Conservation (phyloP, 768 basidiomycete genomes). For the Leucosporidium creatinivorum region DNA sequence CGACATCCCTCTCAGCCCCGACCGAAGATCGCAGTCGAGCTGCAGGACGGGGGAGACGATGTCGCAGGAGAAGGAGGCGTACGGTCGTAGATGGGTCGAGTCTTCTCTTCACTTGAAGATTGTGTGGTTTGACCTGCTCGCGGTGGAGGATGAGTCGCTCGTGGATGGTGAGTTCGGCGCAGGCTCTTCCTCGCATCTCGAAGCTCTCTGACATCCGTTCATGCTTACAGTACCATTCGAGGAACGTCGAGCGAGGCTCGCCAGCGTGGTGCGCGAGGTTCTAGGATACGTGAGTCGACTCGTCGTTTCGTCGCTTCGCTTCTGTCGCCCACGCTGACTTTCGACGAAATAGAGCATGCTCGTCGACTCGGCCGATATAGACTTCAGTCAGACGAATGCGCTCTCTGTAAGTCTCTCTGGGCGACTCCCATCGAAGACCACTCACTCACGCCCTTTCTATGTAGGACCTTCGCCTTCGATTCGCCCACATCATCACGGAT, state of each 20-base stretch:
- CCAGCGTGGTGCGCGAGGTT: conserved; percentile 51
- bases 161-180: conserved; percentile 41
- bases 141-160: conserved; percentile 58
- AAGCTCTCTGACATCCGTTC: background rate
- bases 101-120: conserved; percentile 44
- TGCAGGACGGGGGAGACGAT: background rate
- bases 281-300: conserved; percentile 50
- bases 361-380: conserved; percentile 52
- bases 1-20: background rate
- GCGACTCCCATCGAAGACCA: background rate
- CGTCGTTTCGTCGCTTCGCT: background rate
- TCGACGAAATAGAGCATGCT: conserved; percentile 45
- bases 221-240: conserved; percentile 48
- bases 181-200: background rate
- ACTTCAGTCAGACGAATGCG: conserved; percentile 39
- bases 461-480: conserved; percentile 39
- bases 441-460: background rate
- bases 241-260: conserved; percentile 56
- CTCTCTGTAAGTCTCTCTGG: conserved; percentile 14
- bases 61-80: conserved; percentile 1
- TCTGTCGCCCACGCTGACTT: background rate
- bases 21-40: background rate
- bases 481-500: conserved; percentile 51
- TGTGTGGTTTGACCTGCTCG: conserved; percentile 78
- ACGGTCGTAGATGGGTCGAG: background rate